Evolutionary conservation across 495 filamentous ascomycete species (phyloP).

Genomic region (Neurospora sp.): DNA sequence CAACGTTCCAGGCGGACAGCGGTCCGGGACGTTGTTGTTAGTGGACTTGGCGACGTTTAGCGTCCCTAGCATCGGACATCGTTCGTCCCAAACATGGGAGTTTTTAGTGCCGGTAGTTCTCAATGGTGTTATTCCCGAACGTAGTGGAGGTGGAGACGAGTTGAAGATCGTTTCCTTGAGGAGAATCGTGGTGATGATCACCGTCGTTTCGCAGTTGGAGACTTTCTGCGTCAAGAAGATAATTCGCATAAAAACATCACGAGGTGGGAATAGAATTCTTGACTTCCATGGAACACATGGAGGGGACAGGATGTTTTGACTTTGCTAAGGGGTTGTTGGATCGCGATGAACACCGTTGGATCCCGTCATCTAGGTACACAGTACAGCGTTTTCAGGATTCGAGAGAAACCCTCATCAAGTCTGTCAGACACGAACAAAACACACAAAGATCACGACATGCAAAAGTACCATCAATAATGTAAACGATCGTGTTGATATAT

Average conservation of each 20-base stretch:
- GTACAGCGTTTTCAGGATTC: not conserved
- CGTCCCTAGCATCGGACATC: not conserved
- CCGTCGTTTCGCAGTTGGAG: not conserved
- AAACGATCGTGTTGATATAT: not conserved
- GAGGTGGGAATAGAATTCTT: not conserved
- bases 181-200: not conserved
- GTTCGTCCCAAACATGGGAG: not conserved
- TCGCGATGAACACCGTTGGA: not conserved
- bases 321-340: not conserved
- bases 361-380: not conserved
- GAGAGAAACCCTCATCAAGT: not conserved
- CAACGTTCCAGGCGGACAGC: not conserved
- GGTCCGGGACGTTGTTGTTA: not conserved
- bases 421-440: not conserved
- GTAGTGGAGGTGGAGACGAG: not conserved
- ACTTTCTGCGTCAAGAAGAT: not conserved
- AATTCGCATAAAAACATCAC: not conserved
- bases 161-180: not conserved
- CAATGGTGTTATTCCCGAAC: not conserved
- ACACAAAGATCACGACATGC: too few relatives aligned
- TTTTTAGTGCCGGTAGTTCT: not conserved
- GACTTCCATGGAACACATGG: not conserved
- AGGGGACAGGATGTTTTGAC: too few relatives aligned
- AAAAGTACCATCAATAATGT: not conserved
- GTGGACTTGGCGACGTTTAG: not conserved